phyloP scores from a whole-genome alignment of 139 green algal genomes.

The Tetradesmus obliquus region DNA sequence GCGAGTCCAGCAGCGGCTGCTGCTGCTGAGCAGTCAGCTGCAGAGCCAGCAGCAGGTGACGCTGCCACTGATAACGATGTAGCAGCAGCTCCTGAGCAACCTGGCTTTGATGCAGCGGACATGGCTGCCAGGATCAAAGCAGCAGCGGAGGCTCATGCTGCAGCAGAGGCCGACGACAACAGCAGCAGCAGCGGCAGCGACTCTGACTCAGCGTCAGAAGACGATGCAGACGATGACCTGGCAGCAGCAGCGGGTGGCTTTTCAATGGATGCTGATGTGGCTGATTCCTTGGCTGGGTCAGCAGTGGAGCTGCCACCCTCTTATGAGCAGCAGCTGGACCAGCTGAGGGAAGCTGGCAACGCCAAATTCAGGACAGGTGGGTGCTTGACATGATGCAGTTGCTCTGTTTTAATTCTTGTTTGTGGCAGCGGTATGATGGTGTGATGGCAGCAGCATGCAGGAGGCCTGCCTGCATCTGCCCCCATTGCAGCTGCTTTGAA shows the following conservation, averaged over 20 bases:
- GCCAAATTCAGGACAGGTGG: conserved; percentile 6
- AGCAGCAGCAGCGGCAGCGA: not conserved
- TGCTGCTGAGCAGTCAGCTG: not conserved
- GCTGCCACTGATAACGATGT: not conserved
- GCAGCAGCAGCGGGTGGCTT: not conserved
- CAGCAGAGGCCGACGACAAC: not conserved
- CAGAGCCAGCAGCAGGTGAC: not conserved
- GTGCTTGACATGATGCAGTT: not conserved
- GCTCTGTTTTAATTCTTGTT: not conserved
- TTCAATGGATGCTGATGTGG: not conserved
- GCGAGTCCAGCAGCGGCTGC: not conserved
- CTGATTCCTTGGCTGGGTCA: not conserved
- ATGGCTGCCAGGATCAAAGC: not conserved
- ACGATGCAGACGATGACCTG: not conserved
- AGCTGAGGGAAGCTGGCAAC: conserved; percentile 1
- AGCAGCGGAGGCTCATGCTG: not conserved
- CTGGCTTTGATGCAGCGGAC: not conserved
- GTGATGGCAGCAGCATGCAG: no score
- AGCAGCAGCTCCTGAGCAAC: not conserved
- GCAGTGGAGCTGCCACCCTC: not conserved
- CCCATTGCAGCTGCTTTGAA: no score
- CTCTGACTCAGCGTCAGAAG: not conserved
- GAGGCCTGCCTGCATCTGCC: no score
- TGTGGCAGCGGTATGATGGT: no score
- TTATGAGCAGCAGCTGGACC: conserved; percentile 1